Evolutionary conservation across 2,329 filamentous ascomycete species (phyloP).

Genomic region (Didymella glomerata): DNA sequence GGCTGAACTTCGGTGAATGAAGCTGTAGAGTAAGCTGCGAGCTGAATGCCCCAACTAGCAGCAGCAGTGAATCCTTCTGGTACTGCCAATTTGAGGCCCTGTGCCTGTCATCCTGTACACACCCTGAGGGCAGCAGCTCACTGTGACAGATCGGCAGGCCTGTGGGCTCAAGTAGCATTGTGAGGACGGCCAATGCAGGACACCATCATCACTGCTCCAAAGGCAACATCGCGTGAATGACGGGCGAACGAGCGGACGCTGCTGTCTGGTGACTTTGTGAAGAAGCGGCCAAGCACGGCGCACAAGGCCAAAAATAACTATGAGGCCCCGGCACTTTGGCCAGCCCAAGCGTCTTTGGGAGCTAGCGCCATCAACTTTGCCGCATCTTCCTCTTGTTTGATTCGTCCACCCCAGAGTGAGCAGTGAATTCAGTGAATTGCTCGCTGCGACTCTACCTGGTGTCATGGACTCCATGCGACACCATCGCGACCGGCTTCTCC

Average conservation of each 20-base stretch:
- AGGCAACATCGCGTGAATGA: conserved; percentile 16
- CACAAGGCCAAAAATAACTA: conserved; percentile 37
- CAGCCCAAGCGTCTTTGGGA: conserved; percentile 37
- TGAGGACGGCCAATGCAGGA: conserved; percentile 8
- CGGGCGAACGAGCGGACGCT: conserved; percentile 7
- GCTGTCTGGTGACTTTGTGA: conserved; percentile 27
- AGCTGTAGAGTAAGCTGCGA: conserved; percentile 11
- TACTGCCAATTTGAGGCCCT: conserved; percentile 17
- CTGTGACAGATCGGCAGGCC: conserved; percentile 15
- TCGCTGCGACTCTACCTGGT: conserved; percentile 27
- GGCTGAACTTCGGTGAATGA: conserved; percentile 3
- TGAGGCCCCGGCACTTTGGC: conserved; percentile 30
- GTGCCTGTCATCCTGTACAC: background rate
- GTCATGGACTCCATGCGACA: conserved; percentile 16
- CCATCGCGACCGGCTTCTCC: conserved; percentile 10
- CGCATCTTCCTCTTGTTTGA: conserved; percentile 25
- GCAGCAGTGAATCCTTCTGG: conserved; percentile 17
- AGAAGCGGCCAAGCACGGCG: conserved; percentile 26
- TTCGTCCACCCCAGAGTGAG: conserved; percentile 17
- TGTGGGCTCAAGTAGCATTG: conserved; percentile 20
- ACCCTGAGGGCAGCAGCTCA: conserved; percentile 11
- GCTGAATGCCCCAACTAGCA: conserved; percentile 7
- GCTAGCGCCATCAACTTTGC: conserved; percentile 34
- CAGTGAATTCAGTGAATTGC: conserved; percentile 28
- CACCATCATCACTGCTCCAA: conserved; percentile 12